Percentiles rank a stretch among this genome's conserved stretches.
These are phyloP conservation scores for Luffa aegyptiaca DNA, from an alignment of 306 rosid species.

Conservation along the genomic window DNA sequence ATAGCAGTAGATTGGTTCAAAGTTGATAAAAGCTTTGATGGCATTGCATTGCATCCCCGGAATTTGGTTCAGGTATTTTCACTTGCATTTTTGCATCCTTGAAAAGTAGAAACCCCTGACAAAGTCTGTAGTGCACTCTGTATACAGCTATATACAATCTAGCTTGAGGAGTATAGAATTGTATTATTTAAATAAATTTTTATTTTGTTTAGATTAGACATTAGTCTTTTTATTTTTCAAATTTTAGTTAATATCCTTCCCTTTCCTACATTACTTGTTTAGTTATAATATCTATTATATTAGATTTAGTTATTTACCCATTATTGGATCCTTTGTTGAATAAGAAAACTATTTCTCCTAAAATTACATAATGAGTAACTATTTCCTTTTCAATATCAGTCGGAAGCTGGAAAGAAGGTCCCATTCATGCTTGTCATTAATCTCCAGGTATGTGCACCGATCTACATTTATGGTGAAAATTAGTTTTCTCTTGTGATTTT, in stretches of 20 bases:
- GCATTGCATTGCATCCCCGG: conserved; percentile 62
- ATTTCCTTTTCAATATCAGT: conserved; percentile 35
- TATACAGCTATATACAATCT: neutral
- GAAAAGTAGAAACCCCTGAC: neutral
- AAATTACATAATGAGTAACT: conserved; percentile 4
- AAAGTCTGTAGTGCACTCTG: too few species aligned
- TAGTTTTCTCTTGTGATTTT: neutral
- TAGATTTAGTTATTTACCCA: neutral
- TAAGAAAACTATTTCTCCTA: neutral
- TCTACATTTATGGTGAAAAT: neutral
- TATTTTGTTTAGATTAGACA: neutral
- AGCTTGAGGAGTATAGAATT: neutral
- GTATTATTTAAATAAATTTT: neutral
- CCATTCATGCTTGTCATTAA: conserved; percentile 75
- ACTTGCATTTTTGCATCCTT: neutral
- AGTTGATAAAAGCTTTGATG: conserved; percentile 44
- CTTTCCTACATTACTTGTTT: neutral
- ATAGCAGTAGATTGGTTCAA: conserved; percentile 79
- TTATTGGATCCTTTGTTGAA: neutral
- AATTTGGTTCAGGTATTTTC: conserved; percentile 62
- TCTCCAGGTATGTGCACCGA: conserved; percentile 59
- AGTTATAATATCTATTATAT: neutral
- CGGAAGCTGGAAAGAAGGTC: conserved; percentile 68
- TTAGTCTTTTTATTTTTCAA: neutral
- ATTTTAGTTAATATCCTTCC: neutral